Base-by-base conservation (phyloP, 2,329 filamentous ascomycete genomes). In the Cytospora schulzeri region DNA sequence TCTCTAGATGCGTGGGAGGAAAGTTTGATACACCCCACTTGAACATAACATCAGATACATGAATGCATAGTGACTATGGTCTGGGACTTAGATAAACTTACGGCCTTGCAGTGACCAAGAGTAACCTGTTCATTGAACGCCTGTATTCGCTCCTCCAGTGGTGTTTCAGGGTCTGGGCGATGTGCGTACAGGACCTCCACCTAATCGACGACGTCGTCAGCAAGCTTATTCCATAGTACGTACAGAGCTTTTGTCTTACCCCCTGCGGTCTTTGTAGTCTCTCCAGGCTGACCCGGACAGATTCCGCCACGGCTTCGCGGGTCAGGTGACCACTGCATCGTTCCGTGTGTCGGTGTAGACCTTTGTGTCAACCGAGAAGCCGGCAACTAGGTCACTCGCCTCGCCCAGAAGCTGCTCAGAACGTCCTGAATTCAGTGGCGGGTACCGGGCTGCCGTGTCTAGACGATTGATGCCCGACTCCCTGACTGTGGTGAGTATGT, bases 11-110 rank as follows among this genome's bases (percentile, higher is more conserved):
- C 1, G 68, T 60, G 1, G 71, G 68, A 0, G 71, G 63, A 15
- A 74, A 72, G 62, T 79, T 79, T n/a, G 76, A 78, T 0, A 79
- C 69, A 1, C 77, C 77, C 68, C 77, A 76, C 72, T 76, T n/a
- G 29, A 14, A 11, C n/a, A 29, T 2, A 7, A 4, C 53, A 5
- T 35, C 24, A 38, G 35, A 38, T 17, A 38, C 14, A 38, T 11
- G 14, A 38, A 14, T 38, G 17, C 14, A 38, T 14, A 17, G 4
- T 17, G 12, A 38, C 14, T 5, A 14, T 15, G 35, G 29, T 45
- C 50, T 29, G 62, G 53, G 35, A n/a, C n/a, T n/a, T 19, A 17
- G 48, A 51, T n/a, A 8, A 26, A 69, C 66, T 55, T 59, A 73
- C 70, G 71, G 66, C 67, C 28, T 75, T 72, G 66, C 75, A 75